Percentiles rank a stretch among this genome's conserved stretches.
phyloP scores from a whole-genome alignment of 768 basidiomycete genomes.

The Leccinellum luteum region DNA sequence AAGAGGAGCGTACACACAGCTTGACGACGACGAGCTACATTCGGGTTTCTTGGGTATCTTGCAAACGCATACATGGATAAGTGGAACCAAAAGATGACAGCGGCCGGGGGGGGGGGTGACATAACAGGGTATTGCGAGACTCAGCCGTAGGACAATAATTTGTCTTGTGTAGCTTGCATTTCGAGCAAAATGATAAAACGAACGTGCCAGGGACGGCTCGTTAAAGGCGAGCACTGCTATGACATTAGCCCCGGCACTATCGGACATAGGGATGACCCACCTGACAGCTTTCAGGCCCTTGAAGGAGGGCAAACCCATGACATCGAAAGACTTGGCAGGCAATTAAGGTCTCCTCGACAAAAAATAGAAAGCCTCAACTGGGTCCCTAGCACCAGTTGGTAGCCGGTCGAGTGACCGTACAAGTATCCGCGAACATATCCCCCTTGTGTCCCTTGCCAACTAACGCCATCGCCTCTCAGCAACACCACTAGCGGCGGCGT shows the following conservation, averaged over 20 bases:
- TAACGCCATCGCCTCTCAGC: conserved; percentile 28
- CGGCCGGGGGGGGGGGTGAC: not conserved
- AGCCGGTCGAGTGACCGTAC: not conserved
- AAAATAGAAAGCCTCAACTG: conserved; percentile 1
- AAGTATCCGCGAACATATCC: conserved; percentile 4
- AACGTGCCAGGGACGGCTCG: not conserved
- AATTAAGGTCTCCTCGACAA: not conserved
- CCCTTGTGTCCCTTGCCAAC: conserved; percentile 1
- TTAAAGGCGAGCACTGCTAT: not conserved
- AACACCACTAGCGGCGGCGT: conserved; percentile 25
- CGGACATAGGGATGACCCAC: not conserved
- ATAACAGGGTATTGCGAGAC: not conserved
- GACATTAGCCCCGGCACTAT: not conserved
- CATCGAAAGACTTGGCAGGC: not conserved
- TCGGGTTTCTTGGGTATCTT: conserved; percentile 13
- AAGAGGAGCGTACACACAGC: conserved; percentile 15
- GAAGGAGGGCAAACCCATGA: not conserved
- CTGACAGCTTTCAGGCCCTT: not conserved
- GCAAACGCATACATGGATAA: conserved; percentile 2
- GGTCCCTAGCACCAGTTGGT: not conserved
- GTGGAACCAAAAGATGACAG: not conserved
- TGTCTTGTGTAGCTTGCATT: not conserved
- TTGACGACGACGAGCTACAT: conserved; percentile 19
- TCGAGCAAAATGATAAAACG: not conserved
- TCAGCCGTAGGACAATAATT: not conserved